Evolutionary conservation across 108 stramenopile genomes (phyloP).

Genomic region (Fragilaria radians): DNA sequence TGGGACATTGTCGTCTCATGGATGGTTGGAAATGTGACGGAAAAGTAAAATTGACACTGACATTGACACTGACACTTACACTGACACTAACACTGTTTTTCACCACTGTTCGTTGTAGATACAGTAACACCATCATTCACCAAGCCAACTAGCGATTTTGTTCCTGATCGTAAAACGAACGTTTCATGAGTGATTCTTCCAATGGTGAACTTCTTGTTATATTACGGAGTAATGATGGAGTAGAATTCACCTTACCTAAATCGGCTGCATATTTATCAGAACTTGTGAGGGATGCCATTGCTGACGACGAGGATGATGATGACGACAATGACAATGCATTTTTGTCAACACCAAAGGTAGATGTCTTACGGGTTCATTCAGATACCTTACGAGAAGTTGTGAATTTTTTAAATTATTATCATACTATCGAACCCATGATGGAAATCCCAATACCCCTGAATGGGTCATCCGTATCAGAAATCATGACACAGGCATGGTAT

Average conservation of each 20-base stretch:
- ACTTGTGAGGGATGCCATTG: constrained; percentile 11
- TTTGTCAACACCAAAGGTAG: constrained; percentile 34
- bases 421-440: constrained; percentile 49
- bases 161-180: background rate
- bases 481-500: constrained; percentile 74
- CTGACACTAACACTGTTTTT: too few relatives aligned
- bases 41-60: too few relatives aligned
- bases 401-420: constrained; percentile 68
- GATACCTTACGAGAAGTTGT: constrained; percentile 50
- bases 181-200: constrained; percentile 12
- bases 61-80: too few relatives aligned
- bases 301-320: constrained; percentile 3
- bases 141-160: constrained; percentile 3
- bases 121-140: too few relatives aligned
- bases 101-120: too few relatives aligned
- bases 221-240: constrained; percentile 9
- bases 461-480: constrained; percentile 58
- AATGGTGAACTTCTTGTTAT: background rate
- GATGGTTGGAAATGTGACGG: too few relatives aligned
- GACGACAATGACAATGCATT: constrained; percentile 33
- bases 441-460: constrained; percentile 68
- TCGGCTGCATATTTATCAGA: constrained; percentile 20
- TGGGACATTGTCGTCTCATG: too few relatives aligned
- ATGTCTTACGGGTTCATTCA: constrained; percentile 42
- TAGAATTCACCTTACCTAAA: constrained; percentile 14